A percentile compares a stretch with the other conserved stretches of the same genome.
These are phyloP conservation scores for Venturia nashicola DNA, from an alignment of 2,329 filamentous ascomycete species.

Conservation along the genomic window DNA sequence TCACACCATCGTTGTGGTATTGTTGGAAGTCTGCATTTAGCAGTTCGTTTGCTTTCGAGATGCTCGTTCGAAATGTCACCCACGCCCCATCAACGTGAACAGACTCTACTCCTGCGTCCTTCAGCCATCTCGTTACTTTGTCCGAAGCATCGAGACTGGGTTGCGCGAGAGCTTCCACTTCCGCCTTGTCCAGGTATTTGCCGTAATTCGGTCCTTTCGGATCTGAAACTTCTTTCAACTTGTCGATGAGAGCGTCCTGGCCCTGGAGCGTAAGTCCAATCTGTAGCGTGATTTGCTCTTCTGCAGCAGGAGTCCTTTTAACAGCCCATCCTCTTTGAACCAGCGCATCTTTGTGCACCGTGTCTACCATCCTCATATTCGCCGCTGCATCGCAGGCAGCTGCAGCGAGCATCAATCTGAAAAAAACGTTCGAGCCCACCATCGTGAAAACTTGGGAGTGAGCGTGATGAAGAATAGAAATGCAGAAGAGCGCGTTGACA, in stretches of 20 bases:
- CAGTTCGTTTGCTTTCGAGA: constrained; percentile 31
- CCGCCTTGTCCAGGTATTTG: constrained; percentile 32
- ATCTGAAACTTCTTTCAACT: constrained; percentile 31
- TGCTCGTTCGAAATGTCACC: constrained; percentile 31
- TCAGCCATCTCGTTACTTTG: constrained; percentile 32
- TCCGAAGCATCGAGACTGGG: constrained; percentile 25
- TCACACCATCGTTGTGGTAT: constrained; percentile 27
- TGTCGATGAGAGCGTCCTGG: constrained; percentile 25
- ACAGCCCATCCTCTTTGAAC: constrained; percentile 5
- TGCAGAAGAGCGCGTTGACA: neutral
- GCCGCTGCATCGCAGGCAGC: neutral
- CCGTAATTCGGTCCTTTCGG: constrained; percentile 37
- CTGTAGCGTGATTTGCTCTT: constrained; percentile 18
- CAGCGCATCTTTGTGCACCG: neutral
- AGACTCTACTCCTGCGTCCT: constrained; percentile 22
- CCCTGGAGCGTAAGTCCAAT: constrained; percentile 21
- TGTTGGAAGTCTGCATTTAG: constrained; percentile 37
- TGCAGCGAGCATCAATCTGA: neutral
- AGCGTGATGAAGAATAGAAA: neutral
- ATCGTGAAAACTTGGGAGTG: neutral
- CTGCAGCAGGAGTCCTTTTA: constrained; percentile 4
- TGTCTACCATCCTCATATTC: constrained; percentile 10
- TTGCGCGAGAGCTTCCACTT: constrained; percentile 31
- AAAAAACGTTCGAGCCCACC: neutral
- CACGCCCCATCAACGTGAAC: constrained; percentile 26